A percentile compares a stretch with the other conserved stretches of the same genome.
These are phyloP conservation scores for Phytopythium cucurbitacearum DNA, from an alignment of 352 stramenopile genomes.

Conservation along the genomic window DNA sequence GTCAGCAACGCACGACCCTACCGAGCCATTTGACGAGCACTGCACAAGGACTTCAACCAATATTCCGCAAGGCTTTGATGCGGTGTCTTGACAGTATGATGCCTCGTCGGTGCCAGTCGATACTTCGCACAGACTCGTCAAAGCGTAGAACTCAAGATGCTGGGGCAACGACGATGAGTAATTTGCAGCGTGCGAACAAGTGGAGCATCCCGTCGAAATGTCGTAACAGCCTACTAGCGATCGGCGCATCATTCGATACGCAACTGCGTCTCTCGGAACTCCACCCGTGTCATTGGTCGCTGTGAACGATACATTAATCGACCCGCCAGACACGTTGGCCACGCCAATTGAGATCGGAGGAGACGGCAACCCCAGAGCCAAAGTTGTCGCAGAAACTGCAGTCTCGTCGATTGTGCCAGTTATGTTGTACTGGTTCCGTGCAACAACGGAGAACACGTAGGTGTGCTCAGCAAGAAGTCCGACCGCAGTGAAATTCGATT, in stretches of 20 bases:
- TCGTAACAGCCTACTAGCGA: constrained; percentile 24
- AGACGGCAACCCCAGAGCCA: constrained; percentile 12
- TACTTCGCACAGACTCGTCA: too few species aligned
- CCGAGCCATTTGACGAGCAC: constrained; percentile 6
- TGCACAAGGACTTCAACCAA: constrained; percentile 2
- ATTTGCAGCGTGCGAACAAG: constrained; percentile 15
- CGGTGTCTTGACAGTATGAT: too few species aligned
- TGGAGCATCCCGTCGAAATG: constrained; percentile 9
- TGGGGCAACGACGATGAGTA: too few species aligned
- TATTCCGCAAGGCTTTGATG: constrained; percentile 10
- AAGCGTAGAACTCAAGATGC: too few species aligned
- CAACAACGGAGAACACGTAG: constrained; percentile 36
- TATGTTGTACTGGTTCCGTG: constrained; percentile 42
- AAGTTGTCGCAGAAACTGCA: constrained; percentile 12
- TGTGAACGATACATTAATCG: constrained; percentile 18
- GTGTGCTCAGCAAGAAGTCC: constrained; percentile 17
- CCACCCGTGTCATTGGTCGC: constrained; percentile 25
- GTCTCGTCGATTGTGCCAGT: constrained; percentile 10
- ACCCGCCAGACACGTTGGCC: constrained; percentile 20
- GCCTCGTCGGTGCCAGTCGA: too few species aligned
- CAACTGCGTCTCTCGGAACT: constrained; percentile 9
- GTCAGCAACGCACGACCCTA: constrained; percentile 14
- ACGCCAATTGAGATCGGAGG: constrained; percentile 12
- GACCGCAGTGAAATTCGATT: constrained; percentile 11
- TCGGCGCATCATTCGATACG: constrained; percentile 16